Conservation (phyloP, 176 grass and related monocot species). For the Saccharum spontaneum region DNA sequence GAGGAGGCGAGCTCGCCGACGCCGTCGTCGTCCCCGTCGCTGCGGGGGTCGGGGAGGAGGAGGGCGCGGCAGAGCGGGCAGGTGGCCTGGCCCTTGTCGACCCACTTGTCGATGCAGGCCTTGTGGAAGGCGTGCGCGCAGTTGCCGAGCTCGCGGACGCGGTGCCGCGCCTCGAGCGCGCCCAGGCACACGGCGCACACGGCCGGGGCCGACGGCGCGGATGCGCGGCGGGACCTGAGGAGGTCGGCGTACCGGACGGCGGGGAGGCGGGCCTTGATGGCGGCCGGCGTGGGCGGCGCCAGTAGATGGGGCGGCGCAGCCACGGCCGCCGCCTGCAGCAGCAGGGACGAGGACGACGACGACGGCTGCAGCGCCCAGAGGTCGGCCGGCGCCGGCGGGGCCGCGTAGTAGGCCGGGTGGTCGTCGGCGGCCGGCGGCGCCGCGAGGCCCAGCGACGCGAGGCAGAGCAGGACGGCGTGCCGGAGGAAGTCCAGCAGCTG, state of each 20-base stretch:
- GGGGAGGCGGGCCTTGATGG: constrained; percentile 57
- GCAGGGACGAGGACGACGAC: not conserved
- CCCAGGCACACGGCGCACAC: constrained; percentile 73
- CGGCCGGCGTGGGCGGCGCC: not conserved
- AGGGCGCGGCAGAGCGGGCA: constrained; percentile 73
- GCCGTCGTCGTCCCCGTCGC: not conserved
- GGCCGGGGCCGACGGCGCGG: constrained; percentile 15
- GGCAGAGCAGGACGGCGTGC: constrained; percentile 46
- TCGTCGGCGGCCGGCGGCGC: constrained; percentile 40
- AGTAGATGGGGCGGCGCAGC: not conserved
- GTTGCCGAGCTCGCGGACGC: constrained; percentile 69
- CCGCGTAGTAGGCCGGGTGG: constrained; percentile 35
- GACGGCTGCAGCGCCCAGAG: constrained; percentile 23
- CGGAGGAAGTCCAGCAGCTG: constrained; percentile 60
- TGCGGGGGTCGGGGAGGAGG: constrained; percentile 30
- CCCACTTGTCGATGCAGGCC: constrained; percentile 88
- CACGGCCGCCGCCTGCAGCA: not conserved
- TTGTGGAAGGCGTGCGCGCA: constrained; percentile 81
- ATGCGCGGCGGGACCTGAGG: not conserved
- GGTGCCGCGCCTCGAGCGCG: constrained; percentile 54
- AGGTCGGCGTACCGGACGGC: constrained; percentile 51
- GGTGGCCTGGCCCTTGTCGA: constrained; percentile 73
- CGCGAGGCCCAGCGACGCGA: constrained; percentile 54
- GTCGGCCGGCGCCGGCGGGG: constrained; percentile 5
- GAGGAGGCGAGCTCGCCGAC: not conserved